phyloP scores from a whole-genome alignment of 306 rosid species.

The Corylus heterophylla region DNA sequence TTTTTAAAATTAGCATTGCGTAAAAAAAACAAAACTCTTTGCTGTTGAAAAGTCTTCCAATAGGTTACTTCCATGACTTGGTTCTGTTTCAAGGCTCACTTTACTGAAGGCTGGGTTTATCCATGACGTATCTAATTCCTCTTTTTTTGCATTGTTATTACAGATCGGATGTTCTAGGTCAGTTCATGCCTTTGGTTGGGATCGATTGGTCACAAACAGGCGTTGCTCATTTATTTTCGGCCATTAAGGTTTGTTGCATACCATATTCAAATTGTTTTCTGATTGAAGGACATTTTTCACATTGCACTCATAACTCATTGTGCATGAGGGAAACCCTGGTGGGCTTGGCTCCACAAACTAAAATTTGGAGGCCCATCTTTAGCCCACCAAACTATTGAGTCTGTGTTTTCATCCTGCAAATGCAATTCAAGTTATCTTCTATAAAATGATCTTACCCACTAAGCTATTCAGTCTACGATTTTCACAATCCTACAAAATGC shows the following conservation, averaged over 20 bases:
- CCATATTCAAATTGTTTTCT: slow-evolving; percentile 14
- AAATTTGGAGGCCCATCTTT: slow-evolving; percentile 26
- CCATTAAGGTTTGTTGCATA: slow-evolving; percentile 75
- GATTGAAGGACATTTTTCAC: slow-evolving; percentile 17
- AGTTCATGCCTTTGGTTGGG: slow-evolving; percentile 99
- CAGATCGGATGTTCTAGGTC: slow-evolving; percentile 99
- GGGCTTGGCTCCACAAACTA: slow-evolving; percentile 9
- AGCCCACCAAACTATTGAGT: slow-evolving; percentile 21
- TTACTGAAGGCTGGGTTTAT: not conserved
- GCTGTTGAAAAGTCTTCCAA: not conserved
- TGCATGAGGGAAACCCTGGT: slow-evolving; percentile 23
- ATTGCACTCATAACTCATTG: slow-evolving; percentile 15
- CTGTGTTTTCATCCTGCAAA: not conserved
- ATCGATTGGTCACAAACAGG: slow-evolving; percentile 99
- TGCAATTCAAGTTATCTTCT: not conserved
- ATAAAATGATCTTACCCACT: not conserved
- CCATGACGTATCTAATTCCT: slow-evolving; percentile 20
- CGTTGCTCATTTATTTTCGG: slow-evolving; percentile 91
- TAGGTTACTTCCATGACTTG: not conserved
- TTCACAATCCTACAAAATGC: too few species aligned
- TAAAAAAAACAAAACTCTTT: not conserved
- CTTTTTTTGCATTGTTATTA: slow-evolving; percentile 25
- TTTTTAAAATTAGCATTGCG: not conserved
- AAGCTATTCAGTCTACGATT: not conserved
- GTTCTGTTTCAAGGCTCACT: not conserved